Conservation (phyloP, 202 grass and related monocot species). For the Zoysia matrella region DNA sequence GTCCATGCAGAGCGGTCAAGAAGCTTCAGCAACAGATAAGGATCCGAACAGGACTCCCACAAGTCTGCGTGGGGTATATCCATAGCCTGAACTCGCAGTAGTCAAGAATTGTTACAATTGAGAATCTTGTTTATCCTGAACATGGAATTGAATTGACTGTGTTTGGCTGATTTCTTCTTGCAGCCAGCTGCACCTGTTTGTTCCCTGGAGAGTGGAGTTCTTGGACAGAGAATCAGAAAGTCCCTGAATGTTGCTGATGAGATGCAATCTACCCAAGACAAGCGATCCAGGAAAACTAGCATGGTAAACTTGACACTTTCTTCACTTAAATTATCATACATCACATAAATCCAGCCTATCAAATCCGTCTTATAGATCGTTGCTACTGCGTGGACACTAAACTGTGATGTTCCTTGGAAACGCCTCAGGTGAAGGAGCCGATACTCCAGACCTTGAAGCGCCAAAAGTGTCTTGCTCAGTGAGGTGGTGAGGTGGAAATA, state of each 20-base stretch:
- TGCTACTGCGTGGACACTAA: neutral
- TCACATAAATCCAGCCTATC: neutral
- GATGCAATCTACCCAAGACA: constrained; percentile 56
- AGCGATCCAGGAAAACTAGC: constrained; percentile 85
- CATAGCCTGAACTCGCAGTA: constrained; percentile 11
- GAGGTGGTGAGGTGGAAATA: too few species aligned
- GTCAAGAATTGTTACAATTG: constrained; percentile 8
- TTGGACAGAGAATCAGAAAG: constrained; percentile 56
- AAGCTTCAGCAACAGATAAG: constrained; percentile 41
- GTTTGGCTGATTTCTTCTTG: constrained; percentile 16
- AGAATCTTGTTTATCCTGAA: constrained; percentile 13
- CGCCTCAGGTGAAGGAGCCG: constrained; percentile 40
- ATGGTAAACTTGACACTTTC: constrained; percentile 49
- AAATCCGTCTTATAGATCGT: constrained; percentile 9
- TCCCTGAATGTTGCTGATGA: constrained; percentile 36
- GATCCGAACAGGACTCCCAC: constrained; percentile 68
- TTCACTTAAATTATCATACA: constrained; percentile 1
- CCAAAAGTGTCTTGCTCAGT: too few species aligned
- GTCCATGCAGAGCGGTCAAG: constrained; percentile 57
- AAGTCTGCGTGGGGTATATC: constrained; percentile 65
- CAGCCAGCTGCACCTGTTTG: constrained; percentile 52
- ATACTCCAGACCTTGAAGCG: too few species aligned
- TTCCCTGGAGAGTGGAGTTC: constrained; percentile 89
- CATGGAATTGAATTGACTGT: constrained; percentile 5
- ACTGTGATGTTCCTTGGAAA: constrained; percentile 15